Evolutionary conservation across 768 basidiomycete species (phyloP).

Genomic region (Macrolepiota albuminosa): DNA sequence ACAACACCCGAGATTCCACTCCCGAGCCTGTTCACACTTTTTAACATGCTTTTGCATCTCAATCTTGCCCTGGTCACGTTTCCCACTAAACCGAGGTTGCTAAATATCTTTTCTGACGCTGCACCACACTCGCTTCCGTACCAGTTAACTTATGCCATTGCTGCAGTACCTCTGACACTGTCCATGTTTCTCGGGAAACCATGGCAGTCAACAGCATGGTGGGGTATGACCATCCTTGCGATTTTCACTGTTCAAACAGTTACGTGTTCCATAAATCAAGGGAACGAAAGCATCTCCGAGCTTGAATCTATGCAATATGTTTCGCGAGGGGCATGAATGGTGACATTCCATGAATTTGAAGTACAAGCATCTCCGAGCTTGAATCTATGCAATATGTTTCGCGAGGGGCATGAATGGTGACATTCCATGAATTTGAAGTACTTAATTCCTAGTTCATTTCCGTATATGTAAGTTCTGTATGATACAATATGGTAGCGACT

Average conservation of each 20-base stretch:
- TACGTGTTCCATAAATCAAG: constrained; percentile 38
- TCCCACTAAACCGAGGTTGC: constrained; percentile 29
- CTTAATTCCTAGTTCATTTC: not conserved
- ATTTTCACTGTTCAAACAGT: constrained; percentile 43
- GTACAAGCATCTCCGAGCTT: constrained; percentile 39
- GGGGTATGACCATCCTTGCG: constrained; percentile 38
- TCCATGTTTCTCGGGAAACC: constrained; percentile 41
- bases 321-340: constrained; percentile 42
- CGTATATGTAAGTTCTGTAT: not conserved
- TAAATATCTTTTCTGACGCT: constrained; percentile 20
- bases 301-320: constrained; percentile 52
- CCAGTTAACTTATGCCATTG: constrained; percentile 27
- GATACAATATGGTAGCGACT: not conserved
- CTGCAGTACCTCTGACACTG: constrained; percentile 44
- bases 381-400: constrained; percentile 52
- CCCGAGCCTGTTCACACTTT: constrained; percentile 38
- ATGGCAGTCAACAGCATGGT: constrained; percentile 55
- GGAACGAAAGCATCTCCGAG: constrained; percentile 41
- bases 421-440: not conserved
- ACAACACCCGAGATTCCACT: constrained; percentile 35
- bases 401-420: constrained; percentile 36
- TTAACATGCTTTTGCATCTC: constrained; percentile 47
- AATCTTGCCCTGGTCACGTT: constrained; percentile 43
- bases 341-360: not conserved
- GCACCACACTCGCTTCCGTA: constrained; percentile 25